Evolutionary conservation across 1,139 yeast species (phyloP).

Genomic region (Blastobotrys malaysiensis): DNA sequence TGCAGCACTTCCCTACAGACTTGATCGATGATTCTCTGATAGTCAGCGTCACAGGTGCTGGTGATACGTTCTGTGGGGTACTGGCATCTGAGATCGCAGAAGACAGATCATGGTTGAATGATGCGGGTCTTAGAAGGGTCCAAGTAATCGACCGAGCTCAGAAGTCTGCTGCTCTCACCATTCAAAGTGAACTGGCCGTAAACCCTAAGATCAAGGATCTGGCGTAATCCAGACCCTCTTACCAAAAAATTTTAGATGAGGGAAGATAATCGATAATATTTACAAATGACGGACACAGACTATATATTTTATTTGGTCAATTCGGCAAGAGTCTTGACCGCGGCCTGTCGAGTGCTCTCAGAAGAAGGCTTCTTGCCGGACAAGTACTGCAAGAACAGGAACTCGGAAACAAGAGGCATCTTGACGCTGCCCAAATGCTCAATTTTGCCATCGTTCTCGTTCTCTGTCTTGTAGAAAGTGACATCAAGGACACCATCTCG

Average conservation of each 20-base stretch:
- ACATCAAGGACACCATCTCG: constrained; percentile 44
- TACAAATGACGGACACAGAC: neutral
- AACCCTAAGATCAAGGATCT: constrained; percentile 16
- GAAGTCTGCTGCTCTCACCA: constrained; percentile 48
- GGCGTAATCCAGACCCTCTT: neutral
- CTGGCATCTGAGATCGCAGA: constrained; percentile 37
- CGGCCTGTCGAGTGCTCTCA: constrained; percentile 32
- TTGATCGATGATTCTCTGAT: constrained; percentile 27
- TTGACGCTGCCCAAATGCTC: constrained; percentile 34
- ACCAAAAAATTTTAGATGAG: neutral
- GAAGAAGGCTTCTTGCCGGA: constrained; percentile 58
- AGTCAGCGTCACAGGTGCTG: constrained; percentile 62
- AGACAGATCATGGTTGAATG: constrained; percentile 30
- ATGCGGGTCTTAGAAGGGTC: constrained; percentile 25
- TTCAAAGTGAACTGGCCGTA: constrained; percentile 36
- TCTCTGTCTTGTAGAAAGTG: constrained; percentile 37
- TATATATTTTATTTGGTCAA: neutral
- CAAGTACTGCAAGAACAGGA: constrained; percentile 55
- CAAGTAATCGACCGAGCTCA: constrained; percentile 44
- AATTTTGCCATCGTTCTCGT: constrained; percentile 32
- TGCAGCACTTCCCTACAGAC: constrained; percentile 54
- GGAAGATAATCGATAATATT: constrained; percentile 4
- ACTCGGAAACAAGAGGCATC: constrained; percentile 44
- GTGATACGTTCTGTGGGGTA: constrained; percentile 59
- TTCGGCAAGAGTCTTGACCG: constrained; percentile 24